Evolutionary conservation across 2,329 filamentous ascomycete species (phyloP).

Genomic region (Pseudopyrenochaeta lycopersici): DNA sequence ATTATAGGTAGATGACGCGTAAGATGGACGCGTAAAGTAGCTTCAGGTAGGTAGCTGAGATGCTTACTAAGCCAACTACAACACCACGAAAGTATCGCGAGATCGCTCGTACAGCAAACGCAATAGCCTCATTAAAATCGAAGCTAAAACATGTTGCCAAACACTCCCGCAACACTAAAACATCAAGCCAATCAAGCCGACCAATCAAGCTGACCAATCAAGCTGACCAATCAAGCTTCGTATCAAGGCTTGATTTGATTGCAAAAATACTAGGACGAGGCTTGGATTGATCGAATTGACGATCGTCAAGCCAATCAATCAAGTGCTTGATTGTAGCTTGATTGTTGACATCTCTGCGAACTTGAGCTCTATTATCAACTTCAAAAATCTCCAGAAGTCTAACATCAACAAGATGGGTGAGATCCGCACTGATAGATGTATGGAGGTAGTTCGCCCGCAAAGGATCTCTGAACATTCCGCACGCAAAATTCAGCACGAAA

Average conservation of each 20-base stretch:
- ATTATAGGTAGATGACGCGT: neutral
- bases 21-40: neutral
- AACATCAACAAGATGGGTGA: too few relatives aligned
- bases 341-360: slow-evolving; percentile 6
- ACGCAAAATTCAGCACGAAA: too few relatives aligned
- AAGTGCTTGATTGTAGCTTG: slow-evolving; percentile 2
- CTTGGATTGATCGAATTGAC: slow-evolving; percentile 3
- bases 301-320: neutral
- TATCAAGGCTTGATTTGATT: slow-evolving; percentile 1
- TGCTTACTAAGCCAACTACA: slow-evolving; percentile 1
- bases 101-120: slow-evolving; percentile 4
- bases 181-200: slow-evolving; percentile 4
- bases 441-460: too few relatives aligned
- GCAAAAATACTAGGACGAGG: neutral
- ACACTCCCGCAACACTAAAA: neutral
- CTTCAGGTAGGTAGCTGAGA: neutral
- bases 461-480: too few relatives aligned
- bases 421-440: too few relatives aligned
- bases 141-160: too few relatives aligned
- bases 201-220: slow-evolving; percentile 3
- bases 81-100: slow-evolving; percentile 7
- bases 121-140: slow-evolving; percentile 1
- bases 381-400: too few relatives aligned
- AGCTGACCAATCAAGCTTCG: slow-evolving; percentile 2
- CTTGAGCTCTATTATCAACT: too few relatives aligned